These are phyloP conservation scores for Purshia tridentata DNA, from an alignment of 306 rosid species.

Conservation along the genomic window DNA sequence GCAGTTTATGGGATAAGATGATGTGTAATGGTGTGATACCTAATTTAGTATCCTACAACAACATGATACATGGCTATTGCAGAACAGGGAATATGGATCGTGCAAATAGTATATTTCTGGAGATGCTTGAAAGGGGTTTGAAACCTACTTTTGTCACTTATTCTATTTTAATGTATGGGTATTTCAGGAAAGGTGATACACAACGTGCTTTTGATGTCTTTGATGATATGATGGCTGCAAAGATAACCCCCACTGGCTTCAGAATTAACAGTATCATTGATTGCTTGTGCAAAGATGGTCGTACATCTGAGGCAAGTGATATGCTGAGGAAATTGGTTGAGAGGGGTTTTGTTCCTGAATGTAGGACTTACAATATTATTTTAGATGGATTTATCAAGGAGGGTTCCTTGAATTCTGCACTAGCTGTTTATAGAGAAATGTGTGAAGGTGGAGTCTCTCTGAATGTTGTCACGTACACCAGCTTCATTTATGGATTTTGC, in stretches of 20 bases:
- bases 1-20: constrained; percentile 58
- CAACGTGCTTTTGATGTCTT: constrained; percentile 45
- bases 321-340: constrained; percentile 44
- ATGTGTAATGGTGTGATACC: constrained; percentile 47
- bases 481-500: constrained; percentile 61
- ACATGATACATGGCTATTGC: constrained; percentile 64
- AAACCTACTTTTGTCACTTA: constrained; percentile 58
- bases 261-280: constrained; percentile 47
- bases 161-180: constrained; percentile 56
- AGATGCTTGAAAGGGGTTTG: constrained; percentile 52
- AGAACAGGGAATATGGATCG: constrained; percentile 48
- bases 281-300: constrained; percentile 80
- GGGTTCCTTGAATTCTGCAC: constrained; percentile 53
- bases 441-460: constrained; percentile 56
- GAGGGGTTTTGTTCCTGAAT: constrained; percentile 52
- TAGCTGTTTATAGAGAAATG: constrained; percentile 52
- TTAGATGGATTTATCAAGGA: constrained; percentile 65
- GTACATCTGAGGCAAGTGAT: constrained; percentile 44
- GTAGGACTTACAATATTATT: constrained; percentile 60
- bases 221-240: constrained; percentile 56
- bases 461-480: constrained; percentile 58
- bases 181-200: constrained; percentile 52
- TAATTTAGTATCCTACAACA: constrained; percentile 57
- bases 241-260: constrained; percentile 49
- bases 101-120: constrained; percentile 42